Evolutionary conservation across 805 yeast species (phyloP), one percentile per base, ranked within the genome.

Genomic region (Lipomyces lipofer): DNA sequence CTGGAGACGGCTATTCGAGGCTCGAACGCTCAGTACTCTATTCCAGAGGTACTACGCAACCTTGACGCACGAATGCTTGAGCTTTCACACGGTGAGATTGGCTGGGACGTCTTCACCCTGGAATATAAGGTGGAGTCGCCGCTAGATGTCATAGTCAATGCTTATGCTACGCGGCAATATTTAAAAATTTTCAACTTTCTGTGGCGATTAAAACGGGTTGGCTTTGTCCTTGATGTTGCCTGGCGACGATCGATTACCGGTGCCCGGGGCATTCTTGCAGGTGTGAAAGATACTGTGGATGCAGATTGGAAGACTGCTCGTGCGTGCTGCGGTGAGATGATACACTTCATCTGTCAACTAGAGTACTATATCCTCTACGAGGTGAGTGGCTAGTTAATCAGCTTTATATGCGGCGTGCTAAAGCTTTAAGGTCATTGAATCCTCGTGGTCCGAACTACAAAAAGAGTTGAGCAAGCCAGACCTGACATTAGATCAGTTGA

Each of bases 81-180:
- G 54, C 71, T 85, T 46, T 84, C 84, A 2, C 88, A 84, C 62
- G 85, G 88, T 0, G 80, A 83, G 57, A 71, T 81, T 47, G 97
- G 96, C 0, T 91, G 97, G 97, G 95, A 91, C 66, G 89, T 87
- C 1, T 91, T 92, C 67, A 88, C 97, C 0, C 72, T 91, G 33
- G 97, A 90, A 66, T 94, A 87, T 68, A 66, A 68, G 19, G 67
- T 79, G 3, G 69, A 66, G 17, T 62, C 74, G 12, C 86, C 86
- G 0, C 67, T 86, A 40, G 75, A 81, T 25, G 76, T 86, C 2
- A 73, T 92, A 15, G 72, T 84, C 35, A 78, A 79, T 52, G 75
- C 67, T 43, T 71, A 64, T 56, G 74, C 71, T 19, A 71, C 74
- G 24, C 71, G 75, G 17, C 76, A 76, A 45, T 92, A 92, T 67